Conservation (phyloP, 352 stramenopile genomes). For the Globisporangium yorkense region DNA sequence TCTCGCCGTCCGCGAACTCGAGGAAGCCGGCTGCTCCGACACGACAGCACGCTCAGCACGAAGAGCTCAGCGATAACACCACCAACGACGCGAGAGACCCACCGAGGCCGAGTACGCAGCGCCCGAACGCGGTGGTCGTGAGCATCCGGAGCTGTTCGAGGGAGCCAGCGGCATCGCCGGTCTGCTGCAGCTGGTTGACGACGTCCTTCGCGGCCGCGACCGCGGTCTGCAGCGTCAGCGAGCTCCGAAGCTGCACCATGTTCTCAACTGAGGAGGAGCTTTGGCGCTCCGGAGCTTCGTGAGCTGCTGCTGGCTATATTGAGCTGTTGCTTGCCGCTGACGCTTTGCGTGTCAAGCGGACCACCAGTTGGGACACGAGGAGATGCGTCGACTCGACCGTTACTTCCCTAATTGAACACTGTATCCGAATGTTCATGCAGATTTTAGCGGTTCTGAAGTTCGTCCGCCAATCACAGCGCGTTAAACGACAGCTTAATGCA, state of each 20-base stretch:
- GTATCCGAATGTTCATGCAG: no score
- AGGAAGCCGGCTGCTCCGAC: constrained; percentile 50
- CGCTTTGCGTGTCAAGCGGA: no score
- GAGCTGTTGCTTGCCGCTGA: no score
- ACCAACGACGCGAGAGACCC: background rate
- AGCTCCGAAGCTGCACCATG: constrained; percentile 9
- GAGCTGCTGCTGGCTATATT: background rate
- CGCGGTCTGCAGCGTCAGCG: constrained; percentile 10
- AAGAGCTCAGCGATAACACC: background rate
- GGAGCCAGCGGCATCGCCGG: background rate
- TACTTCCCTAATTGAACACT: background rate
- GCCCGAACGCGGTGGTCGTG: constrained; percentile 40
- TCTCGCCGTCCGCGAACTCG: constrained; percentile 35
- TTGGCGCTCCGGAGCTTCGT: background rate
- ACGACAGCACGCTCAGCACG: background rate
- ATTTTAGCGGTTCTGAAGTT: background rate
- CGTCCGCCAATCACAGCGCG: background rate
- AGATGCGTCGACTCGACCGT: background rate
- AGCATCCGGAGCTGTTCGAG: constrained; percentile 18
- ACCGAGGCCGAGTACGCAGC: constrained; percentile 76
- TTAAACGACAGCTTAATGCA: background rate
- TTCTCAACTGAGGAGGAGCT: background rate
- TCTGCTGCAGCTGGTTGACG: background rate
- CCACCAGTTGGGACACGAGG: background rate
- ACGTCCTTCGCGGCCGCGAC: constrained; percentile 14